These are phyloP conservation scores for Chaetoceros tenuissimus DNA, from an alignment of 108 stramenopile genomes.

Conservation along the genomic window DNA sequence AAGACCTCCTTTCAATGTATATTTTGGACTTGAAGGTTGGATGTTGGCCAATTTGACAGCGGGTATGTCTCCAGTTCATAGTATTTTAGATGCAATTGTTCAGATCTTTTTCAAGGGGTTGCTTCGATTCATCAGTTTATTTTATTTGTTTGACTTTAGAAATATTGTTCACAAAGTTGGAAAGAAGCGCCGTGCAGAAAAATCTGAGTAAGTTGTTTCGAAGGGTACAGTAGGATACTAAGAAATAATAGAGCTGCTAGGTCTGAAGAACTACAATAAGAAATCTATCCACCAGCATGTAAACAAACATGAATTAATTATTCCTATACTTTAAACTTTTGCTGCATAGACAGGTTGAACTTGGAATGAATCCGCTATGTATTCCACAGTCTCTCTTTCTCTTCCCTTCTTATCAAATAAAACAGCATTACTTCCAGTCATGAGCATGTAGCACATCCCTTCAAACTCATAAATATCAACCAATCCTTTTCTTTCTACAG, in stretches of 20 bases:
- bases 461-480: conserved; percentile 63
- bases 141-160: conserved; percentile 72
- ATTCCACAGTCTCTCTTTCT: conserved; percentile 72
- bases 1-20: conserved; percentile 57
- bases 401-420: conserved; percentile 54
- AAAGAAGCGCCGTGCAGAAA: neutral
- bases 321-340: neutral
- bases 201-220: too few species aligned
- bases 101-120: conserved; percentile 64
- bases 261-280: too few species aligned
- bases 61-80: conserved; percentile 63
- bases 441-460: conserved; percentile 55
- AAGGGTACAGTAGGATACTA: neutral
- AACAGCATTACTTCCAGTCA: conserved; percentile 58
- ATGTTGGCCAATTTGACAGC: conserved; percentile 64
- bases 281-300: too few species aligned
- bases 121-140: conserved; percentile 62
- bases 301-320: too few species aligned
- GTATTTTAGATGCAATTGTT: conserved; percentile 39
- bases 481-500: conserved; percentile 61
- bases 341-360: conserved; percentile 5
- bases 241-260: too few species aligned
- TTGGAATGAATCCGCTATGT: conserved; percentile 54
- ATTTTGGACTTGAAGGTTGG: conserved; percentile 79
- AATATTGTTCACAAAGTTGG: conserved; percentile 34